Evolutionary conservation across 2,329 filamentous ascomycete species (phyloP), one percentile per base, ranked within the genome.

Genomic region (Fusarium neocosmosporiellum): DNA sequence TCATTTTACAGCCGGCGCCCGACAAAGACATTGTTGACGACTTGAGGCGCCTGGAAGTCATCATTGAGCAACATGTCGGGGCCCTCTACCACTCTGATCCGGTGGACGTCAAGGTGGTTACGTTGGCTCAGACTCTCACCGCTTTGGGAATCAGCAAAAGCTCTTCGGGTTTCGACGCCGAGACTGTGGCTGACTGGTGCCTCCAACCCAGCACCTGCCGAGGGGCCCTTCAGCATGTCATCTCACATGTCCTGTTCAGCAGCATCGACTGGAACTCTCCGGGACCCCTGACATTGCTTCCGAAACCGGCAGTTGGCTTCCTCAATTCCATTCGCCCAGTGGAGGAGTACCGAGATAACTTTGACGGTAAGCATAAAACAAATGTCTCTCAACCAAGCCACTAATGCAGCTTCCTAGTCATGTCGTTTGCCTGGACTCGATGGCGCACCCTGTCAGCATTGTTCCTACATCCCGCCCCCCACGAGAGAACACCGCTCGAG

Each of bases 401-500:
- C 53, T 55, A 24, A 53, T 33, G 10, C 18, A n/a, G 5, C 31
- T 55, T 7, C 31, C n/a, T 36, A 55, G 53, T 55, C 27, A 55
- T 55, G 53, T 55, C 53, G 31, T 29, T 64, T 57, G 53, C 53
- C 29, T 33, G 57, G 29, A 48, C 62, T 13, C 33, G 31, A 27
- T 65, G 63, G 63, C 57, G 63, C 7, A 33, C 46, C n/a, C 57
- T 65, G 2, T 61, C 63, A 34, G 55, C 63, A 29, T 34, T 60
- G 13, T 46, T 65, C 18, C 57, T 61, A 4, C 57, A 65, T 27
- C 57, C 63, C 1, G 29, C 5, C 18, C 63, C 43, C 36, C 7
- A 43, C 27, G 57, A 61, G 4, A 48, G 63, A 20, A 60, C 46
- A 2, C 36, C 57, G 9, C 57, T 65, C 27, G 16, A 24, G 8